Conservation (phyloP, 1,284 basidiomycete species). For the Leccinum solheimii region DNA sequence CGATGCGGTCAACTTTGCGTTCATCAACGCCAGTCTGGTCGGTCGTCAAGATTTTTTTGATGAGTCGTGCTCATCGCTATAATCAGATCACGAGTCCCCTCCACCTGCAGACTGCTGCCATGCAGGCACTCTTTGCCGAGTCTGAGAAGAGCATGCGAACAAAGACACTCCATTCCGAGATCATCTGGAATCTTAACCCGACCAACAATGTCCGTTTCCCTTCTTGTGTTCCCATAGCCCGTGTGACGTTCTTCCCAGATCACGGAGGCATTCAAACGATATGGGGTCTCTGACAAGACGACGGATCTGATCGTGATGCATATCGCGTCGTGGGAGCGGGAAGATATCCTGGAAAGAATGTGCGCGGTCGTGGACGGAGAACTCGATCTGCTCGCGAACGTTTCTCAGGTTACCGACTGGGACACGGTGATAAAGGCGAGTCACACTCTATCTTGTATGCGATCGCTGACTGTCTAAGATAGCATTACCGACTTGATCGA, state of each 20-base stretch:
- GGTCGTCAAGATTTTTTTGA: too few species aligned
- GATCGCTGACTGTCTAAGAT: conserved; percentile 1
- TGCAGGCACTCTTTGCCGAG: conserved; percentile 77
- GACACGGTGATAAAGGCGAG: conserved; percentile 65
- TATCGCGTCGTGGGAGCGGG: conserved; percentile 47
- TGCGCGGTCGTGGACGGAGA: conserved; percentile 56
- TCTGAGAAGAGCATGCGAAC: conserved; percentile 61
- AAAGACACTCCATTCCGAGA: conserved; percentile 83
- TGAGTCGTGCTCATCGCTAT: background rate
- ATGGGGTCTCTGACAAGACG: conserved; percentile 75
- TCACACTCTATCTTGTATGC: background rate
- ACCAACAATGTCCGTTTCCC: conserved; percentile 69
- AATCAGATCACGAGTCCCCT: conserved; percentile 67
- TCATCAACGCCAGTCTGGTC: conserved; percentile 77
- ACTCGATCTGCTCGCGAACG: conserved; percentile 45
- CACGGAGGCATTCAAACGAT: conserved; percentile 80
- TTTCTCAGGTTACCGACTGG: conserved; percentile 70
- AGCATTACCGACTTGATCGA: conserved; percentile 77
- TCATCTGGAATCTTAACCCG: conserved; percentile 81
- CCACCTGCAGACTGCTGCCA: conserved; percentile 80
- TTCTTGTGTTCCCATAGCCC: background rate
- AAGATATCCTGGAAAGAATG: conserved; percentile 52
- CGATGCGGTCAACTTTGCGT: conserved; percentile 81
- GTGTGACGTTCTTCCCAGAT: conserved; percentile 55
- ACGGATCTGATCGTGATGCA: conserved; percentile 73